Percentiles rank a stretch among this genome's conserved stretches.
These are phyloP conservation scores for Rhodotorula graminis DNA, from an alignment of 768 basidiomycete species.

Conservation along the genomic window DNA sequence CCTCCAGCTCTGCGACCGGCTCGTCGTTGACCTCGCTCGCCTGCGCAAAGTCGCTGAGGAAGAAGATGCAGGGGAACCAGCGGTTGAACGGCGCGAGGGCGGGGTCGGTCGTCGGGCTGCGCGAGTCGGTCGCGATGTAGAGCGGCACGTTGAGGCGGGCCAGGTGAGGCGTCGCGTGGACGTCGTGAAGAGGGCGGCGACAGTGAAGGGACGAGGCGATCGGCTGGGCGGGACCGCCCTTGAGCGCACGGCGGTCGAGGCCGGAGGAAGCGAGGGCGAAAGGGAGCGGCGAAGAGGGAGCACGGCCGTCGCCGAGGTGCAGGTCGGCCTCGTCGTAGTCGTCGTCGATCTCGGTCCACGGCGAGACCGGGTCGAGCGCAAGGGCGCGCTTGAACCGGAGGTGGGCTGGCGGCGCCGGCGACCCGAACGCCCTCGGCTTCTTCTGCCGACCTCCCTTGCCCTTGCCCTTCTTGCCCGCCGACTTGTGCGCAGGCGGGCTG, in stretches of 20 bases:
- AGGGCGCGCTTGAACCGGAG: too few relatives aligned
- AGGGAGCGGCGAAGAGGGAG: neutral
- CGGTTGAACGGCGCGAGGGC: slow-evolving; percentile 52
- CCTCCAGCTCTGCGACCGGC: neutral
- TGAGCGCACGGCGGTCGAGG: neutral
- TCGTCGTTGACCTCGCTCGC: neutral
- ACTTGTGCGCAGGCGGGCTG: too few relatives aligned
- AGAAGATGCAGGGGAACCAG: slow-evolving; percentile 63
- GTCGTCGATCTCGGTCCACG: neutral
- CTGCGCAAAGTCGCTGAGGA: slow-evolving; percentile 54
- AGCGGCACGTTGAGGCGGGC: slow-evolving; percentile 56
- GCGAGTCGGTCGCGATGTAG: slow-evolving; percentile 64
- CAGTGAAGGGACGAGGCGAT: slow-evolving; percentile 24
- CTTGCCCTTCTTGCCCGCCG: neutral
- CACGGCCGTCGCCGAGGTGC: too few relatives aligned
- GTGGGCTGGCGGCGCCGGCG: neutral
- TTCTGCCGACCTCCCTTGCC: neutral
- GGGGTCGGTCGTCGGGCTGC: slow-evolving; percentile 49
- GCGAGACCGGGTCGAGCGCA: too few relatives aligned
- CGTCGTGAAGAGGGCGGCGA: slow-evolving; percentile 16
- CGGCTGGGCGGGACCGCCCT: neutral
- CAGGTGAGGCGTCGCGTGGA: neutral
- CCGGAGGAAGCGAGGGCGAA: neutral
- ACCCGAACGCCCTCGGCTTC: neutral
- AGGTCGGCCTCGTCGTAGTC: neutral